Evolutionary conservation across 495 filamentous ascomycete genomes (phyloP), one percentile per base, ranked within the genome.

Genomic region (Ramalina peruviana): DNA sequence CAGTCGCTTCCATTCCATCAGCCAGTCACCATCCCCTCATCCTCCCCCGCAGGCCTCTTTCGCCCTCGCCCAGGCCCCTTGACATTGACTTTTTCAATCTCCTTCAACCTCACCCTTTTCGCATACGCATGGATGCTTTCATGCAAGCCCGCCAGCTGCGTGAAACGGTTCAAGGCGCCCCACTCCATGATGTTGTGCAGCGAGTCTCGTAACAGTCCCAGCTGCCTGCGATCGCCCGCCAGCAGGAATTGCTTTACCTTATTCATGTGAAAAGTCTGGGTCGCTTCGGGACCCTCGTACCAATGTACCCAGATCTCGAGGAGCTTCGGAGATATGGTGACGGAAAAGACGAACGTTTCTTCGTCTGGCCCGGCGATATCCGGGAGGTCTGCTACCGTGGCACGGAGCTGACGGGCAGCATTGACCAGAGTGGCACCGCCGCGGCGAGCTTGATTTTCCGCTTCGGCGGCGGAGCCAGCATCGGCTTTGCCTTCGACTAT

Each of bases 121-220:
- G 30, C 30, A 13, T 33, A 33, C 30, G 30, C 12, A 33, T 33
- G 30, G 30, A 33, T 33, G 30, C 12, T 13, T 3, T 33, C 30
- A 33, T 33, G 30, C 7, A 33, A 33, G 30, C 12, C 7, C 7
- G 30, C 30, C 30, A 33, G 30, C 30, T 33, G 30, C 9, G 30
- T 33, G 30, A 33, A 33, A 10, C 48, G 36, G 10, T 20, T 42
- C 17, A 42, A 19, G 23, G 49, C 9, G 5, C 52, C 52, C 52
- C 47, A 54, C 12, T 50, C 47, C 16, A 54, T 20, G 33, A 54
- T 54, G 16, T 50, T 54, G 20, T 50, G 39, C 12, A 46, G 23
- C 3, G 23, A 7, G 6, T 37, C n/a, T 6, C 52, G 40, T 21
- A 54, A 27, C 9, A 17, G n/a, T 16, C 30, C 17, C 30, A 54